A percentile compares a stretch with the other conserved stretches of the same genome.
These are phyloP conservation scores for Nicotiana tomentosiformis DNA, from an alignment of 257 asterid species.

Conservation along the genomic window DNA sequence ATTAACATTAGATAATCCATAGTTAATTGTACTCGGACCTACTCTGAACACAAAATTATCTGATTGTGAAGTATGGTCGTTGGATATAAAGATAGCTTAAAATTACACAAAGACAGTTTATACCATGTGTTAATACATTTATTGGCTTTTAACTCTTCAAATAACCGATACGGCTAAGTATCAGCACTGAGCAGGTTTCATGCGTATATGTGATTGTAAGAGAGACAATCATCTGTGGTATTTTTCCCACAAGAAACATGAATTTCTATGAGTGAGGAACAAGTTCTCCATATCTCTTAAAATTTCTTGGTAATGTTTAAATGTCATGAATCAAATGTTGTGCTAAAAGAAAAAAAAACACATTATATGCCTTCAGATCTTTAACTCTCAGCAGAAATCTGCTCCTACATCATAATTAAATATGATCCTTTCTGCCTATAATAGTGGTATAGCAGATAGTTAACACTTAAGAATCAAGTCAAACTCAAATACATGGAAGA, in stretches of 20 bases:
- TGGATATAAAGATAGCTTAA: neutral
- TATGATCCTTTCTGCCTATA: neutral
- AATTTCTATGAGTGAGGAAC: neutral
- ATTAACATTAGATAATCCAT: neutral
- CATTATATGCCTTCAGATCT: neutral
- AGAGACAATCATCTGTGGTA: neutral
- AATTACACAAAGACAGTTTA: neutral
- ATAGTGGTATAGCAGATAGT: neutral
- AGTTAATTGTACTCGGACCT: neutral
- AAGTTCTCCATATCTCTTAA: neutral
- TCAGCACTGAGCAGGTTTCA: neutral
- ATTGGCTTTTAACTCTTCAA: neutral
- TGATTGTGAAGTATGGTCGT: neutral
- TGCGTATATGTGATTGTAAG: neutral
- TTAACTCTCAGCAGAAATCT: neutral
- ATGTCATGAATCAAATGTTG: neutral
- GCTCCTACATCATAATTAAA: neutral
- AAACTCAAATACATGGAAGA: neutral
- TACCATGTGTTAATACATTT: neutral
- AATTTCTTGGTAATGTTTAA: neutral
- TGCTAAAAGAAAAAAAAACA: neutral
- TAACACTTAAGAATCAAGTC: neutral
- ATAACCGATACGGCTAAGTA: neutral
- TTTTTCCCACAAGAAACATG: neutral
- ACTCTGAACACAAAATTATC: neutral